phyloP scores from a whole-genome alignment of 2,329 filamentous ascomycete genomes.

The Chaetomiaceae sp. region DNA sequence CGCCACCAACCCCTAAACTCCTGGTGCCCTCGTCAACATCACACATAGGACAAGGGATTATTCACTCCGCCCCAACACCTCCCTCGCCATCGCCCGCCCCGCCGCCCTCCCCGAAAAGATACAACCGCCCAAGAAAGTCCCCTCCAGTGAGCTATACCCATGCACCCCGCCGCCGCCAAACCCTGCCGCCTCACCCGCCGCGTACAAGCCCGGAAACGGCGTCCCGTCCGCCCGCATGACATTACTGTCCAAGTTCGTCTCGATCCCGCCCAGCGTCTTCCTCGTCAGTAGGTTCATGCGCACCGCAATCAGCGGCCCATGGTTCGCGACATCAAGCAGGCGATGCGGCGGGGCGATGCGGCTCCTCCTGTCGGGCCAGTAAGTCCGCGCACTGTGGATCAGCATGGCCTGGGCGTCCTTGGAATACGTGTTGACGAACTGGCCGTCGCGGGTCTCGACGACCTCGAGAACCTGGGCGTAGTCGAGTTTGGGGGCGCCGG shows the following conservation, averaged over 20 bases:
- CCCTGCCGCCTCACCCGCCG: conserved; percentile 56
- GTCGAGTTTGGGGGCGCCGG: conserved; percentile 46
- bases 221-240: conserved; percentile 48
- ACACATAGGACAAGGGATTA: neutral
- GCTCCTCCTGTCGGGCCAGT: conserved; percentile 50
- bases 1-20: too few relatives aligned
- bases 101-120: conserved; percentile 59
- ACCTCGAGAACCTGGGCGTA: conserved; percentile 41
- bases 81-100: conserved; percentile 50
- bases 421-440: conserved; percentile 52
- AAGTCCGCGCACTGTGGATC: conserved; percentile 51
- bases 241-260: conserved; percentile 55
- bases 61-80: conserved; percentile 26
- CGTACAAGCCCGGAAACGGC: conserved; percentile 52
- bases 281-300: conserved; percentile 57
- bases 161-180: conserved; percentile 61
- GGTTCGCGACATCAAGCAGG: conserved; percentile 47
- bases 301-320: conserved; percentile 58
- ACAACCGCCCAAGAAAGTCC: conserved; percentile 59
- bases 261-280: conserved; percentile 57
- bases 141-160: conserved; percentile 58
- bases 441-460: conserved; percentile 51
- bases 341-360: conserved; percentile 52
- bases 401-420: conserved; percentile 62
- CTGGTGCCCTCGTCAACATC: neutral